Evolutionary conservation across 345 rosid species (phyloP).

Genomic region (Lepidium didymum): DNA sequence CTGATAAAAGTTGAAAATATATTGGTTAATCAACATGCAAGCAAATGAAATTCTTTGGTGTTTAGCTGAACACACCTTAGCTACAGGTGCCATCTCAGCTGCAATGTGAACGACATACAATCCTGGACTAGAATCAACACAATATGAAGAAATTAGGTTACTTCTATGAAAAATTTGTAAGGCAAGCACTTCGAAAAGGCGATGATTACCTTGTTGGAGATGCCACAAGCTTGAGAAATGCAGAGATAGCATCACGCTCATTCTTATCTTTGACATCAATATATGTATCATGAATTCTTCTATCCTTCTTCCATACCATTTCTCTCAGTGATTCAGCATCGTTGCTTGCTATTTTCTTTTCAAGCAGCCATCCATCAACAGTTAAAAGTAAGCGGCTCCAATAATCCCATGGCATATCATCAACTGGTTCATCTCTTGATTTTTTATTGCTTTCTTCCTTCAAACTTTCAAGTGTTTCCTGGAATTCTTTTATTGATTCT

Average conservation of each 20-base stretch:
- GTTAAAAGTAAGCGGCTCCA: constrained; percentile 83
- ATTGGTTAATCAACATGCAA: background rate
- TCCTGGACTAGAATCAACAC: constrained; percentile 64
- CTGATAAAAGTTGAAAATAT: background rate
- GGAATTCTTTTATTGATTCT: constrained; percentile 79
- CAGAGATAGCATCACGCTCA: constrained; percentile 54
- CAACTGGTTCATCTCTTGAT: constrained; percentile 53
- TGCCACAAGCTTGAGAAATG: constrained; percentile 54
- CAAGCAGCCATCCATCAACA: constrained; percentile 94
- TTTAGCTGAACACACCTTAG: constrained; percentile 59
- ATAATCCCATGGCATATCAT: constrained; percentile 82
- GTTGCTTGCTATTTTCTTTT: constrained; percentile 54
- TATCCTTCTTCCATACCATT: constrained; percentile 78
- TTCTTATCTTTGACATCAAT: constrained; percentile 57
- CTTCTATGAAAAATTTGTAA: background rate
- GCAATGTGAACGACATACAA: constrained; percentile 83
- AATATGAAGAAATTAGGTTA: constrained; percentile 33
- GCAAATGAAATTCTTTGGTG: constrained; percentile 6
- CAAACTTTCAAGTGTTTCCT: constrained; percentile 66
- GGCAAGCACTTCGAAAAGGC: background rate
- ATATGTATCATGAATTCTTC: constrained; percentile 51
- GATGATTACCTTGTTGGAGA: constrained; percentile 51
- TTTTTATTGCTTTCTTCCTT: constrained; percentile 74
- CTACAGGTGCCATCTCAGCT: constrained; percentile 99
- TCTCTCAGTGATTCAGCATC: constrained; percentile 75